Conservation (phyloP, 2,329 filamentous ascomycete genomes). For the Venturia asperata region DNA sequence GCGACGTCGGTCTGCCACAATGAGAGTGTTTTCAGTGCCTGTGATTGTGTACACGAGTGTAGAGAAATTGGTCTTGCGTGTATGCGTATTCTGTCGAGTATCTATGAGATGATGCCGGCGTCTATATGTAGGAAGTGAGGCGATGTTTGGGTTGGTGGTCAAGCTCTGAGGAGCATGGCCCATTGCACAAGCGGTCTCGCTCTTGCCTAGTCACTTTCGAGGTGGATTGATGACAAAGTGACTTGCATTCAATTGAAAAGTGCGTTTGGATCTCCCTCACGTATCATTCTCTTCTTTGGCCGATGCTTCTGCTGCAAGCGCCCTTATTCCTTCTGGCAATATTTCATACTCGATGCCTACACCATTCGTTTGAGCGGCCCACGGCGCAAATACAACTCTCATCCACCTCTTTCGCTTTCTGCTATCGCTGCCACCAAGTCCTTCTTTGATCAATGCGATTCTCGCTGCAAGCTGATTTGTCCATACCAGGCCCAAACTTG, state of each 20-base stretch:
- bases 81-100: neutral
- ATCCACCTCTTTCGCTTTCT: constrained; percentile 51
- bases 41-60: neutral
- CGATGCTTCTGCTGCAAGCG: constrained; percentile 10
- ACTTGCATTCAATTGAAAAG: neutral
- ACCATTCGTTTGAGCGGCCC: constrained; percentile 50
- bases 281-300: neutral
- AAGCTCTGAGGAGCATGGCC: neutral
- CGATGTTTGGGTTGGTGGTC: neutral
- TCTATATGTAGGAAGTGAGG: neutral
- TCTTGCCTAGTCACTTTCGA: neutral
- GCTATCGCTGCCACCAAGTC: constrained; percentile 25
- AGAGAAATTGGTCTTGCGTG: neutral
- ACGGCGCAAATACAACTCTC: constrained; percentile 84
- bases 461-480: constrained; percentile 79
- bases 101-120: neutral
- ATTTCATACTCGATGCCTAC: constrained; percentile 68
- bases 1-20: constrained; percentile 7
- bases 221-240: too few relatives aligned
- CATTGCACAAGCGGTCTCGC: neutral
- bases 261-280: neutral
- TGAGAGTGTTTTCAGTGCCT: too few relatives aligned
- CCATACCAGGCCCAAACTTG: constrained; percentile 83
- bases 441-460: constrained; percentile 67
- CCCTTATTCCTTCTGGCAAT: constrained; percentile 51